phyloP scores from a whole-genome alignment of 2,329 filamentous ascomycete species.

The Sclerotinia spermophila region DNA sequence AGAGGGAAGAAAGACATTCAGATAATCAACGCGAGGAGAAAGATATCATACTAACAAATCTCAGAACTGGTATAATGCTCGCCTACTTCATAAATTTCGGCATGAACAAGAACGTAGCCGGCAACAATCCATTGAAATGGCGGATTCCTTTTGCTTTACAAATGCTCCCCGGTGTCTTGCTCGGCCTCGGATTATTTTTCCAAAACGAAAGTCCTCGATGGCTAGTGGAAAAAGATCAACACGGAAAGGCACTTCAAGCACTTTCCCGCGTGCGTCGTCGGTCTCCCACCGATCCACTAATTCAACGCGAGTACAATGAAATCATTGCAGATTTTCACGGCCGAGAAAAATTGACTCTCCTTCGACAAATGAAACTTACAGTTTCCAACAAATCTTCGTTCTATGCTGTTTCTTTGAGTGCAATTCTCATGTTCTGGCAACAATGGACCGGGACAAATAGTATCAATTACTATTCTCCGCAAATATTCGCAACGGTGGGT shows the following conservation, averaged over 20 bases:
- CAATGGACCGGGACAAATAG: constrained; percentile 56
- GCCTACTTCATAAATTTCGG: constrained; percentile 21
- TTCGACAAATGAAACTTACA: constrained; percentile 36
- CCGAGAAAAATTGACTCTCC: constrained; percentile 43
- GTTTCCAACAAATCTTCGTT: constrained; percentile 24
- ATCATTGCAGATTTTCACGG: constrained; percentile 47
- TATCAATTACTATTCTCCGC: constrained; percentile 62
- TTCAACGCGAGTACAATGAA: constrained; percentile 47
- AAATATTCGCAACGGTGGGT: constrained; percentile 64
- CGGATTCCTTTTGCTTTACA: constrained; percentile 62
- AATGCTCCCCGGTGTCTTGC: constrained; percentile 56
- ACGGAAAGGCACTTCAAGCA: constrained; percentile 56
- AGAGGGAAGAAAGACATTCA: too few relatives aligned
- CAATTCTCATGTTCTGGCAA: constrained; percentile 56
- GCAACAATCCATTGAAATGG: constrained; percentile 34
- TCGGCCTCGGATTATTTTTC: constrained; percentile 58
- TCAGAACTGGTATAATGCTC: constrained; percentile 20
- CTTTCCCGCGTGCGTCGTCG: constrained; percentile 51
- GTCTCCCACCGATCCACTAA: constrained; percentile 48
- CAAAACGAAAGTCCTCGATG: constrained; percentile 60
- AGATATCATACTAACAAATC: neutral
- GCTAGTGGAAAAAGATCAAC: constrained; percentile 62
- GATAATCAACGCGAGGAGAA: too few relatives aligned
- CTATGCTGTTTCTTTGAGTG: constrained; percentile 46
- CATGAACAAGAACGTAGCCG: constrained; percentile 8